Evolutionary conservation across 306 rosid genomes (phyloP), one percentile per base, ranked within the genome.

Genomic region (Quercus cerris): DNA sequence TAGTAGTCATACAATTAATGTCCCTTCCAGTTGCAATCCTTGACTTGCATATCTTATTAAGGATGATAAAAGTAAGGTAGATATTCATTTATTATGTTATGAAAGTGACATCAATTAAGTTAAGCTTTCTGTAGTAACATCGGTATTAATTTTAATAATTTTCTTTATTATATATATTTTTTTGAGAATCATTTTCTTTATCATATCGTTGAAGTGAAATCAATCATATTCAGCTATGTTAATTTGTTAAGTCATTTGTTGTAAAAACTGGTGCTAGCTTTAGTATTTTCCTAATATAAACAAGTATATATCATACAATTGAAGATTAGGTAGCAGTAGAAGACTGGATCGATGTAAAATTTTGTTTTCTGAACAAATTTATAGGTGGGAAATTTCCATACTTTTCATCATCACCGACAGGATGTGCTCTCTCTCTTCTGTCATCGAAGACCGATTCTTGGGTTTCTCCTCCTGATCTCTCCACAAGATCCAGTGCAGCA

Each of bases 351-450:
- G 55, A 52, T 71, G 51, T 67, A 74, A 81, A 70, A 74, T 31
- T 74, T 41, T 8, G 46, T 41, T 41, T 41, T 41, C 46, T 41
- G 46, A 41, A 41, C 46, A 41, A 41, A 71, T 44, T 80, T 72
- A 77, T 71, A 28, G 77, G 79, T 27, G 81, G 62, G 77, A 75
- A 56, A 46, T 86, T 85, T 81, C 81, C 82, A 5, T 81, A 77
- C 70, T 62, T 82, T 46, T 75, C 84, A 56, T 67, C 71, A 25
- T 67, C 71, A 20, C 38, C 87, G 74, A 84, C 92, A 56, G 98
- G 90, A 75, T 84, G 92, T 94, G 98, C 92, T 92, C 89, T 82
- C 98, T 94, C 98, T 94, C 98, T 94, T 94, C 97, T 94, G 98
- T 92, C 98, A 89, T 81, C 94, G 27, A 85, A 86, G 85, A 80